phyloP scores from a whole-genome alignment of 495 filamentous ascomycete species.

The Aspergillus coremiiformis region DNA sequence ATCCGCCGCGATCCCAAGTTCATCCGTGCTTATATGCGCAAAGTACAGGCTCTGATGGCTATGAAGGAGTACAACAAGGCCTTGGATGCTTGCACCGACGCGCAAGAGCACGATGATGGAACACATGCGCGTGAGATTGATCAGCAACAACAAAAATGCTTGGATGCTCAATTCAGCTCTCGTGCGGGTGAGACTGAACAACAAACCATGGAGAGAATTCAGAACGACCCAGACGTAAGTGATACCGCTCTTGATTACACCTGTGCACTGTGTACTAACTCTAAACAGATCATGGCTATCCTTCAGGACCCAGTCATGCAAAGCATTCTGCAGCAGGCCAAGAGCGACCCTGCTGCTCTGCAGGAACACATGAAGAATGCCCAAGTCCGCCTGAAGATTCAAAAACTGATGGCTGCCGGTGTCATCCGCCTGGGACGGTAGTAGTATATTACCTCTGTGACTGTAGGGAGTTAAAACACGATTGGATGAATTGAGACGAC shows the following conservation, averaged over 20 bases:
- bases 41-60: constrained; percentile 84
- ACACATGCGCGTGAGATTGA: constrained; percentile 86
- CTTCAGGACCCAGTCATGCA: constrained; percentile 97
- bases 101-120: constrained; percentile 67
- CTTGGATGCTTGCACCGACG: constrained; percentile 80
- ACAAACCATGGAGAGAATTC: constrained; percentile 86
- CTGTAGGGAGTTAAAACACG: neutral
- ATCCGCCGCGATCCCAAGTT: constrained; percentile 88
- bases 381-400: constrained; percentile 73
- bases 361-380: constrained; percentile 96
- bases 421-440: constrained; percentile 76
- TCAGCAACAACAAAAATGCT: constrained; percentile 88
- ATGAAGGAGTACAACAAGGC: constrained; percentile 98
- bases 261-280: constrained; percentile 26
- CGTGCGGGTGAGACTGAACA: constrained; percentile 94
- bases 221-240: constrained; percentile 85
- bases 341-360: constrained; percentile 83
- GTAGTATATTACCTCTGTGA: neutral
- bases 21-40: constrained; percentile 90
- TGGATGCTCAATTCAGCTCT: constrained; percentile 79
- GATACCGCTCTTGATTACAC: neutral
- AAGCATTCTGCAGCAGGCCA: constrained; percentile 91
- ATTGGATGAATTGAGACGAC: constrained; percentile 6
- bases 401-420: constrained; percentile 86
- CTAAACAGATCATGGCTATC: constrained; percentile 69